These are phyloP conservation scores for Lachancea sp. DNA, from an alignment of 805 yeast genomes.

Conservation along the genomic window DNA sequence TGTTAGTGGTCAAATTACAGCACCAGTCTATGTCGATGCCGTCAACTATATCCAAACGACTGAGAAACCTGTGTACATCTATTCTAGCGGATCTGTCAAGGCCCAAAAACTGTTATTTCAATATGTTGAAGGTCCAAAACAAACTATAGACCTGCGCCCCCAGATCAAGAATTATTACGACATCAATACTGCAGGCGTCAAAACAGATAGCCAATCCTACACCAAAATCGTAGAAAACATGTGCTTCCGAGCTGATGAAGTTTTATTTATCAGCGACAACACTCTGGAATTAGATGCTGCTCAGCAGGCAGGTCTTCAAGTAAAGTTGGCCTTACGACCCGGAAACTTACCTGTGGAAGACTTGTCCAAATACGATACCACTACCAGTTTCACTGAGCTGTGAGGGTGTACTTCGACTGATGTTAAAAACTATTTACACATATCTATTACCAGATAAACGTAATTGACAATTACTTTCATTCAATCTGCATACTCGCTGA, in stretches of 20 bases:
- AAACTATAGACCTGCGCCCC: slow-evolving; percentile 44
- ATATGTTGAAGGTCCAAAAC: slow-evolving; percentile 42
- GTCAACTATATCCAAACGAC: slow-evolving; percentile 47
- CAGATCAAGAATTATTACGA: slow-evolving; percentile 68
- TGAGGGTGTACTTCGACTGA: background rate
- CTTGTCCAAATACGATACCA: slow-evolving; percentile 26
- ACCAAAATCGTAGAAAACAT: slow-evolving; percentile 44
- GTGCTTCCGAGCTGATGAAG: slow-evolving; percentile 25
- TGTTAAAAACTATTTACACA: slow-evolving; percentile 1
- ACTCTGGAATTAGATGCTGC: slow-evolving; percentile 76
- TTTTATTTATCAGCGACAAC: slow-evolving; percentile 75
- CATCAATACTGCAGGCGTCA: slow-evolving; percentile 76
- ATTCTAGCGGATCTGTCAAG: slow-evolving; percentile 82
- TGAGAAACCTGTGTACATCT: slow-evolving; percentile 49
- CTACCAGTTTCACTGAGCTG: slow-evolving; percentile 20
- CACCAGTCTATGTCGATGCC: slow-evolving; percentile 75
- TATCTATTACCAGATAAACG: background rate
- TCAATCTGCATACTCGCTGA: slow-evolving; percentile 47
- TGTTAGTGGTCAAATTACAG: slow-evolving; percentile 62
- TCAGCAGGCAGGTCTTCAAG: slow-evolving; percentile 49
- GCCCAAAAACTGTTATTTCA: slow-evolving; percentile 79
- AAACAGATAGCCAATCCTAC: slow-evolving; percentile 54
- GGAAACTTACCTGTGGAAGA: slow-evolving; percentile 57
- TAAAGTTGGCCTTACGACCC: slow-evolving; percentile 58
- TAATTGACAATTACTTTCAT: slow-evolving; percentile 1